phyloP scores from a whole-genome alignment of 306 rosid species.

The Vigna nakashimae region DNA sequence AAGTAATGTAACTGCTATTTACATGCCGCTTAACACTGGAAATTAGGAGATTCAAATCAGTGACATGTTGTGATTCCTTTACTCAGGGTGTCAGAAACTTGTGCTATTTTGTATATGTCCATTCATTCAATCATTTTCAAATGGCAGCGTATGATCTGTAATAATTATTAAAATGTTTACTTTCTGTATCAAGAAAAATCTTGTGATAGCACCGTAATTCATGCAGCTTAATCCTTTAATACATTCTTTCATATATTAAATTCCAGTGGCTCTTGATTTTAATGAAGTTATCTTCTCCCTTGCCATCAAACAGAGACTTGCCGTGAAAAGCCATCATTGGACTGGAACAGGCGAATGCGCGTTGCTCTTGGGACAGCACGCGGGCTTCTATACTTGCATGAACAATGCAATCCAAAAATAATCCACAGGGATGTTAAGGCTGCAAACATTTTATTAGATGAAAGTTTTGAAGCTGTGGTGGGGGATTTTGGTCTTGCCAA shows the following conservation, averaged over 20 bases:
- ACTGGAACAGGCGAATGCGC: constrained; percentile 82
- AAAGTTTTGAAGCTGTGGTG: constrained; percentile 92
- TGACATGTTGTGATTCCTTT: constrained; percentile 21
- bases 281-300: constrained; percentile 26
- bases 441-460: constrained; percentile 93
- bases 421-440: constrained; percentile 99
- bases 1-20: background rate
- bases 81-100: background rate
- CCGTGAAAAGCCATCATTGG: constrained; percentile 78
- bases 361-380: constrained; percentile 91
- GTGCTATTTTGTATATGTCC: background rate
- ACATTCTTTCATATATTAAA: background rate
- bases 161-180: constrained; percentile 15
- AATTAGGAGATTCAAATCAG: constrained; percentile 25
- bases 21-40: constrained; percentile 8
- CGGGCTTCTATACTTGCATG: constrained; percentile 91
- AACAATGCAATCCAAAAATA: constrained; percentile 91
- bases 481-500: constrained; percentile 99
- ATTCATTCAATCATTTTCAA: constrained; percentile 25
- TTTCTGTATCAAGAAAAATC: background rate
- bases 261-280: background rate
- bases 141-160: constrained; percentile 3
- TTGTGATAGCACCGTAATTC: constrained; percentile 7
- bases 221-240: constrained; percentile 4
- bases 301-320: constrained; percentile 61